Percentiles rank a stretch among this genome's conserved stretches.
phyloP scores from a whole-genome alignment of 805 yeast genomes.

The Schizosaccharomyces lindneri region DNA sequence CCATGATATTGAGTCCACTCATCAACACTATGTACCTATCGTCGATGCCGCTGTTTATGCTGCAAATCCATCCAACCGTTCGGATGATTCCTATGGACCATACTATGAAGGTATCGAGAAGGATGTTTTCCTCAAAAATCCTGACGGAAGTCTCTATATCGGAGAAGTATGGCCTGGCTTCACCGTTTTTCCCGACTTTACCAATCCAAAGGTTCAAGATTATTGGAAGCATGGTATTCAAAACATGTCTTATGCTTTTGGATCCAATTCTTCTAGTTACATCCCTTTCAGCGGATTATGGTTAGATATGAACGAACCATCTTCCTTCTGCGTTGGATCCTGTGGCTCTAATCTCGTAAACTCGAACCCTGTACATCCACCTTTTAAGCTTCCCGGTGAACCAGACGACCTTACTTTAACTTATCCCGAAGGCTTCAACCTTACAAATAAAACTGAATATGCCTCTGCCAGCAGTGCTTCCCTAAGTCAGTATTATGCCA shows the following conservation, averaged over 20 bases:
- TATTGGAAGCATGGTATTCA: constrained; percentile 11
- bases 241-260: constrained; percentile 7
- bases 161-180: constrained; percentile 16
- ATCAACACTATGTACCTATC: constrained; percentile 5
- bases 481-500: constrained; percentile 5
- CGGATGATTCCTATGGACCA: constrained; percentile 1
- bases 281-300: constrained; percentile 7
- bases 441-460: constrained; percentile 5
- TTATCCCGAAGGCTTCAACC: constrained; percentile 1
- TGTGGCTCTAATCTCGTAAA: constrained; percentile 9
- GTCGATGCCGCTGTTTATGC: constrained; percentile 5
- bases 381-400: neutral
- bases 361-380: neutral
- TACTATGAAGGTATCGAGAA: constrained; percentile 2
- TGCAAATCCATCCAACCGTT: neutral
- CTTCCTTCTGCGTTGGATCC: constrained; percentile 15
- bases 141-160: constrained; percentile 12
- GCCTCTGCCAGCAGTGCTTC: constrained; percentile 4
- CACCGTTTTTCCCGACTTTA: constrained; percentile 14
- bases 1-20: constrained; percentile 35
- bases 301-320: constrained; percentile 11
- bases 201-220: constrained; percentile 8
- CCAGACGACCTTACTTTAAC: neutral
- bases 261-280: neutral
- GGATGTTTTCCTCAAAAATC: constrained; percentile 4